Base-by-base conservation (phyloP, 768 basidiomycete genomes). In the Hebeloma cylindrosporum region DNA sequence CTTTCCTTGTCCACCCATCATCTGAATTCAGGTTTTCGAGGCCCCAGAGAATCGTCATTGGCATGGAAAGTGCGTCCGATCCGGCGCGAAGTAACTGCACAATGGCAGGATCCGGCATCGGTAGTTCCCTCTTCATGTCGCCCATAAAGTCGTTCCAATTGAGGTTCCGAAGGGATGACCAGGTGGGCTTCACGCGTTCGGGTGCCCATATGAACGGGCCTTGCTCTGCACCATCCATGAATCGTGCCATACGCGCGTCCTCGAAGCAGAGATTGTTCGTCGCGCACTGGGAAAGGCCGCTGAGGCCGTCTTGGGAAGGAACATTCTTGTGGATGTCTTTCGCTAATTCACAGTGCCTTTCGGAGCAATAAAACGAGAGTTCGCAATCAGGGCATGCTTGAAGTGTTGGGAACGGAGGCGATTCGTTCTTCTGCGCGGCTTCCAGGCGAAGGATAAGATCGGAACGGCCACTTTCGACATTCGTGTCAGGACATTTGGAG, bases 31-130 rank as follows among this genome's bases (percentile, higher is more conserved):
- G 32, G 10, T 49, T 48, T 33, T 70, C 65, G 1, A 70, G 50
- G 1, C 52, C 65, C 40, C 52, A 63, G 11, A 70, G 39, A 14
- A 66, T 65, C 3, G 63, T 64, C 63, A 68, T 59, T 1, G 66
- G 56, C 54, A 66, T 56, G 3, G 65, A 58, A 13, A 68, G 47
- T 11, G 35, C 43, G 4, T 66, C 59, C 0, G 65, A 64, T 14
- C 54, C 58, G 1, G 47, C 53, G 5, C 66, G 54, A 14, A 67
- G 27, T 57, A 68, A 33, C 7, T 36, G 43, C 2, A 60, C 56
- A 0, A 63, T 62, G 5, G 54, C 52, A 4, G 47, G 26, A 10
- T 40, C 22, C 14, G 40, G n/a, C 39, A 7, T 21, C 26, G 8
- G 51, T 39, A 18, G 13, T 27, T 35, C 28, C 23, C n/a, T 33